Conservation (phyloP, 2,329 filamentous ascomycete species). For the Simplicillium aogashimaense region DNA sequence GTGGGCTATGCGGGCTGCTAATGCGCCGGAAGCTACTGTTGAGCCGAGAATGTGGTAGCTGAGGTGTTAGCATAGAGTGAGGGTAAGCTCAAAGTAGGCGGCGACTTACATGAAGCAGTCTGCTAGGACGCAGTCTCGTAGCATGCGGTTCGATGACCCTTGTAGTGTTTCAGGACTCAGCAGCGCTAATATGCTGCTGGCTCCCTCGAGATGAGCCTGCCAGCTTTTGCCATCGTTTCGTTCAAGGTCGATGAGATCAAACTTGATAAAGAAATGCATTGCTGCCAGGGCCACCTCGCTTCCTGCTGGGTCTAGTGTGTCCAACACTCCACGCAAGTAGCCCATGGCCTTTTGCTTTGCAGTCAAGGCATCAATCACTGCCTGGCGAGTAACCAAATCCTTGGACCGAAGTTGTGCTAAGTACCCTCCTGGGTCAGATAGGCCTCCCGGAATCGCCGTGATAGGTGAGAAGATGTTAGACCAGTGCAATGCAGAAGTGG, state of each 20-base stretch:
- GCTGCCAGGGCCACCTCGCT: constrained; percentile 37
- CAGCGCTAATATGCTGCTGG: constrained; percentile 29
- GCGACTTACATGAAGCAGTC: constrained; percentile 34
- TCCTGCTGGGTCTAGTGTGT: constrained; percentile 26
- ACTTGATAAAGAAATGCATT: constrained; percentile 40
- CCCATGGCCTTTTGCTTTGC: constrained; percentile 37
- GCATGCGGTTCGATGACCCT: constrained; percentile 20
- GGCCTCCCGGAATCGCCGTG: constrained; percentile 17
- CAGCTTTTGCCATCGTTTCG: constrained; percentile 29
- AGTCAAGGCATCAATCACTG: constrained; percentile 34
- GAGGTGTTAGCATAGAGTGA: constrained; percentile 7
- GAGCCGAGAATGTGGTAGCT: constrained; percentile 31
- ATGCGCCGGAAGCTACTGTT: constrained; percentile 23
- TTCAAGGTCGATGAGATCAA: constrained; percentile 39
- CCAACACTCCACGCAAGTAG: constrained; percentile 28
- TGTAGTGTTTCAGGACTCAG: constrained; percentile 18
- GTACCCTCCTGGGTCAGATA: constrained; percentile 25
- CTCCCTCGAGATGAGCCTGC: constrained; percentile 35
- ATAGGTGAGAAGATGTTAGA: constrained; percentile 30
- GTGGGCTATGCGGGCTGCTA: constrained; percentile 26
- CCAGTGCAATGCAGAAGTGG: constrained; percentile 38
- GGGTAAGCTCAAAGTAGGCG: neutral
- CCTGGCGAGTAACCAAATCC: constrained; percentile 25
- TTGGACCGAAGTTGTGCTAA: constrained; percentile 24
- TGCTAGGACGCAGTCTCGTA: constrained; percentile 35